Conservation (phyloP, 371 early-diverging fungal species). For the Mortierella sp. region DNA sequence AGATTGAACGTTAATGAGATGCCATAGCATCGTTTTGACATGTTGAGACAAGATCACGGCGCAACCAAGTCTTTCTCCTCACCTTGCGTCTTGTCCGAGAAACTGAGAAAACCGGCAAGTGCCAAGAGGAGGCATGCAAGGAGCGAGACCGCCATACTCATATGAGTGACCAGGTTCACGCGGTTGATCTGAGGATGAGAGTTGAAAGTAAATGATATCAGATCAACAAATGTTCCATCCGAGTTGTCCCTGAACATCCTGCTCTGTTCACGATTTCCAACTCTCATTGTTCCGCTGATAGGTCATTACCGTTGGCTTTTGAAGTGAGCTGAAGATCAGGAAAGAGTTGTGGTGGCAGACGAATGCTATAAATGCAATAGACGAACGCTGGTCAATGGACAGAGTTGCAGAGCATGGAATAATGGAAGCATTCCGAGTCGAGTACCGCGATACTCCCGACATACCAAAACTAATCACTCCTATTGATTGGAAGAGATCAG, state of each 20-base stretch:
- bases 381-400: background rate
- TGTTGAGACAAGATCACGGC: too few species aligned
- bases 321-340: slow-evolving; percentile 79
- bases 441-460: slow-evolving; percentile 1
- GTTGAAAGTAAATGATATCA: background rate
- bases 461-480: slow-evolving; percentile 87
- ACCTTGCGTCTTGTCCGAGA: slow-evolving; percentile 80
- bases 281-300: background rate
- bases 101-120: slow-evolving; percentile 71
- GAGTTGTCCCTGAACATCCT: too few species aligned
- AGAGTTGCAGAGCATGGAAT: background rate
- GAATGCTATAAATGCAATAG: slow-evolving; percentile 61
- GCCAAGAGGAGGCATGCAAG: slow-evolving; percentile 75
- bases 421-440: background rate
- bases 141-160: slow-evolving; percentile 74
- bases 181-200: slow-evolving; percentile 63
- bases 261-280: too few species aligned
- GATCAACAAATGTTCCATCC: too few species aligned
- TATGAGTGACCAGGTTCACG: slow-evolving; percentile 77
- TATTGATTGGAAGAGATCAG: slow-evolving; percentile 77
- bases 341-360: slow-evolving; percentile 90
- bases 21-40: too few species aligned
- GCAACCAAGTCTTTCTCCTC: background rate
- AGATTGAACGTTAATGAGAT: background rate
- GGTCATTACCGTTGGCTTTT: slow-evolving; percentile 65